Evolutionary conservation across 306 rosid genomes (phyloP).

Genomic region (Glycine tomentella): DNA sequence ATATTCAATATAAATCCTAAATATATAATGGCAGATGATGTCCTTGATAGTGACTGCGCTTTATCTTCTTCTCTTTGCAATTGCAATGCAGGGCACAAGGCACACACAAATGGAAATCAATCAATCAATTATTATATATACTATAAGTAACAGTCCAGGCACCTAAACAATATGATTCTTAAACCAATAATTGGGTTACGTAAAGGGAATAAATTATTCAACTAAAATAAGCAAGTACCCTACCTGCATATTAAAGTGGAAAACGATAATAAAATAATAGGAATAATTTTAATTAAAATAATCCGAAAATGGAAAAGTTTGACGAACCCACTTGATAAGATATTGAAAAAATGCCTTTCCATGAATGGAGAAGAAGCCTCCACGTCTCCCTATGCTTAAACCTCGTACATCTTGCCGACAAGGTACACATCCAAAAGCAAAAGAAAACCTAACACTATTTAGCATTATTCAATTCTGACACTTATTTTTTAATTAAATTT

Average conservation of each 20-base stretch:
- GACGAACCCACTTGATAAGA: slow-evolving; percentile 44
- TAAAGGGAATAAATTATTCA: slow-evolving; percentile 20
- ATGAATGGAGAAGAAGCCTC: slow-evolving; percentile 71
- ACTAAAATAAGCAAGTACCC: slow-evolving; percentile 39
- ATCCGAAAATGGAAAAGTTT: slow-evolving; percentile 37
- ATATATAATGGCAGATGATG: slow-evolving; percentile 35
- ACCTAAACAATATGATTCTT: slow-evolving; percentile 49
- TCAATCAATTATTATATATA: not conserved
- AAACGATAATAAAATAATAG: slow-evolving; percentile 38
- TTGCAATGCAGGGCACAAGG: slow-evolving; percentile 40
- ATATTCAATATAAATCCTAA: not conserved
- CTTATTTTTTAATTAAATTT: not conserved
- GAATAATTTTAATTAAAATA: slow-evolving; percentile 47
- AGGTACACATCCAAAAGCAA: slow-evolving; percentile 16
- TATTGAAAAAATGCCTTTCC: slow-evolving; percentile 41
- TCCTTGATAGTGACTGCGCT: slow-evolving; percentile 27
- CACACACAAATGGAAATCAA: slow-evolving; percentile 34
- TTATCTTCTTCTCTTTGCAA: slow-evolving; percentile 48
- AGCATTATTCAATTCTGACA: not conserved
- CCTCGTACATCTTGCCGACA: slow-evolving; percentile 85
- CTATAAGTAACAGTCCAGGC: slow-evolving; percentile 32
- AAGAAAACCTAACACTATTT: slow-evolving; percentile 36
- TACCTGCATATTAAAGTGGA: slow-evolving; percentile 45
- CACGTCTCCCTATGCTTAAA: slow-evolving; percentile 78
- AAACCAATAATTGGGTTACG: slow-evolving; percentile 53